Evolutionary conservation across 495 filamentous ascomycete genomes (phyloP), one percentile per base, ranked within the genome.

Genomic region (Amorphotheca resinae): DNA sequence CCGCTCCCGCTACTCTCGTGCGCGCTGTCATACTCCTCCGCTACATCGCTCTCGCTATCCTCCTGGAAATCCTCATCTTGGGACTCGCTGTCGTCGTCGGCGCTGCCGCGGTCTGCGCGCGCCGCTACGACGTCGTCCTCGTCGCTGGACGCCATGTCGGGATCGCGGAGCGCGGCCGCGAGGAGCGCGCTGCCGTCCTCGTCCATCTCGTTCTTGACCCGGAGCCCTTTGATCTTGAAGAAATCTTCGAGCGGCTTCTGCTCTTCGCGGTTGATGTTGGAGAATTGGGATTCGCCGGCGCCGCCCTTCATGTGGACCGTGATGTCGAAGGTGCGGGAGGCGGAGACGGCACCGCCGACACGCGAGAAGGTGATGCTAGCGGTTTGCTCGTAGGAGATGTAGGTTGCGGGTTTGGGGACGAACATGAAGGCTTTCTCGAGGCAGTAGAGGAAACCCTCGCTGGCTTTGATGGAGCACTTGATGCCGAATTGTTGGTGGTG

Each of bases 401-500:
- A 96, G 1, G 88, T 93, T 0, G 93, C 88, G 0, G 93, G 93
- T 61, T 99, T 99, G 1, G 93, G 93, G 4, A 99, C 91, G 52
- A 99, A 99, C 73, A 99, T 91, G 56, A 99, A 89, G 7, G 87
- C 91, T 65, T 94, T 95, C 61, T 99, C 93, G 51, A 99, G 64
- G 62, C 88, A 95, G 69, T 91, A 99, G 22, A 99, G 65, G 52
- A 93, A 87, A 40, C 93, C 93, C 61, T 99, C 93, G 58, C 89
- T 94, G 38, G 93, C 93, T 63, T 99, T 99, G 69, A 96, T 93
- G 9, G 91, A 95, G 66, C 93, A 99, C 63, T 99, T 99, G 59
- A 96, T 91, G 30, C 93, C 93, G 50, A 78, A 84, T 62, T 95
- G 88, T 41, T 83, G 74, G 59, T 95, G 86, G 64, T 96, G 91